A percentile compares a stretch with the other conserved stretches of the same genome.
phyloP scores from a whole-genome alignment of 176 grass and related monocot genomes.

The Otatea glauca region DNA sequence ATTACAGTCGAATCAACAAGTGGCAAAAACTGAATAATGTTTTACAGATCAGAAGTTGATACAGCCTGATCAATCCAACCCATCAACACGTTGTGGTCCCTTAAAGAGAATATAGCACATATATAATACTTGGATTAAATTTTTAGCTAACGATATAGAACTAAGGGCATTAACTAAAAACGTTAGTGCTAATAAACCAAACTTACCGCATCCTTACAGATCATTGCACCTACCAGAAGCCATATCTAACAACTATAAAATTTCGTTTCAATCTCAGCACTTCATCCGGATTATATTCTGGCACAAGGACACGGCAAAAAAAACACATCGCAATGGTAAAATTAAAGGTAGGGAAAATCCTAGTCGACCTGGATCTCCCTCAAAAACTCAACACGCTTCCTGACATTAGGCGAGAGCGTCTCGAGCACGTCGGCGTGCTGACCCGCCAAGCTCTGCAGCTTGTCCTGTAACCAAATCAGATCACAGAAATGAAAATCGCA shows the following conservation, averaged over 20 bases:
- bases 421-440: slow-evolving; percentile 61
- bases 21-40: not conserved
- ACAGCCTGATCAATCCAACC: not conserved
- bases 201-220: not conserved
- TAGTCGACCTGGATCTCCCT: slow-evolving; percentile 68
- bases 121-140: not conserved
- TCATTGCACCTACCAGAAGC: not conserved
- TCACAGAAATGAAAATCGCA: not conserved
- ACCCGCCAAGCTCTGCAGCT: slow-evolving; percentile 72
- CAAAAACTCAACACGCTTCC: slow-evolving; percentile 76
- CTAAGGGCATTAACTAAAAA: not conserved
- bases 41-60: not conserved
- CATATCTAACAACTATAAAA: not conserved
- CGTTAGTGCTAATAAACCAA: not conserved
- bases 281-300: not conserved
- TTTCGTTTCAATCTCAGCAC: not conserved
- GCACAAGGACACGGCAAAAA: not conserved
- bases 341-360: not conserved
- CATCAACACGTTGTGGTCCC: not conserved
- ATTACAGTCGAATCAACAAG: not conserved
- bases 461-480: slow-evolving; percentile 64
- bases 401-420: slow-evolving; percentile 67
- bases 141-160: not conserved
- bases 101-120: not conserved
- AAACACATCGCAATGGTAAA: not conserved